Conservation (phyloP, 1,284 basidiomycete genomes). For the Cryptococcus hybrid region DNA sequence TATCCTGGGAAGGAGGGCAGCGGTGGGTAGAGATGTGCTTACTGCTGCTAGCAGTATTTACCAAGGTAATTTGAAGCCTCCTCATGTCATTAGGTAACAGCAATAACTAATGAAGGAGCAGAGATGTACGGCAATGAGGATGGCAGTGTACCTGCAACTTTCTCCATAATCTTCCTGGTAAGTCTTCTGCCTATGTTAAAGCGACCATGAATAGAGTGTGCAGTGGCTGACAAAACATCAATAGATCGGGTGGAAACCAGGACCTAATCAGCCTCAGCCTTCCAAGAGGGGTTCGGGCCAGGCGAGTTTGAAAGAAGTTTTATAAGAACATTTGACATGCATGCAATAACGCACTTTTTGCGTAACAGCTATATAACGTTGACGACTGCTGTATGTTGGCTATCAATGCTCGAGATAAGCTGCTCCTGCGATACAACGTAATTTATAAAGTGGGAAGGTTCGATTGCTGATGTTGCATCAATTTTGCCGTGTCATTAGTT, state of each 20-base stretch:
- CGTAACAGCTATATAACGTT: too few relatives aligned
- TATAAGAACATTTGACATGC: too few relatives aligned
- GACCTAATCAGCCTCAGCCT: conserved; percentile 77
- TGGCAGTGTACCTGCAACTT: conserved; percentile 87
- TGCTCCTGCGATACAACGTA: too few relatives aligned
- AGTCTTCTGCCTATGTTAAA: too few relatives aligned
- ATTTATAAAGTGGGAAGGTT: too few relatives aligned
- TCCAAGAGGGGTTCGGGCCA: conserved; percentile 80
- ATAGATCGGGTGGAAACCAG: conserved; percentile 98
- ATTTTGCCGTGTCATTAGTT: too few relatives aligned
- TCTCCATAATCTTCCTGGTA: conserved; percentile 93
- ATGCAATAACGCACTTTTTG: too few relatives aligned
- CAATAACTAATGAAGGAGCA: too few relatives aligned
- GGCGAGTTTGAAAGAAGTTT: conserved; percentile 75
- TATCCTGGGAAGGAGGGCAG: conserved; percentile 68
- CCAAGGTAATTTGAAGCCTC: conserved; percentile 61
- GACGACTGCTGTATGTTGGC: too few relatives aligned
- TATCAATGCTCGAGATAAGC: too few relatives aligned
- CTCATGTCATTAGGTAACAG: too few relatives aligned
- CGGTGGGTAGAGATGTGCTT: conserved; percentile 79
- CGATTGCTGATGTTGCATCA: too few relatives aligned
- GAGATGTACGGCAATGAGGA: conserved; percentile 83
- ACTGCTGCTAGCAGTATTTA: conserved; percentile 92
- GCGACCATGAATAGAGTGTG: background rate
- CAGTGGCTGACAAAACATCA: background rate